Evolutionary conservation across 1,284 basidiomycete species (phyloP), one percentile per base, ranked within the genome.

Genomic region (Ceratobasidium sp.): DNA sequence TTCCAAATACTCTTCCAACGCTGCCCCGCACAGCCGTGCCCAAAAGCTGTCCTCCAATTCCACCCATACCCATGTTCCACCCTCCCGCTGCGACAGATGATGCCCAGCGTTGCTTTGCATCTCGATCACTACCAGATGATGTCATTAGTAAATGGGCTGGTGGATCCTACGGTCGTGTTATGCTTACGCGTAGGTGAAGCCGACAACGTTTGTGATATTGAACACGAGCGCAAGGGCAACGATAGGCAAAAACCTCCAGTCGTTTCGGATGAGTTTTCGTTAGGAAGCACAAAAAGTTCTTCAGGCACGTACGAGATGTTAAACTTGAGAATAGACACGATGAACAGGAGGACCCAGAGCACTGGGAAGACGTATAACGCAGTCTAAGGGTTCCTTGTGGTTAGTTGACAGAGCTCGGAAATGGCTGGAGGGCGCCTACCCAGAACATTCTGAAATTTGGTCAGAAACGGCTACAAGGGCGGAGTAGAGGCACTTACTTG

Each of bases 341-440:
- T 90, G 77, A 98, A 85, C 27, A 98, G 87, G 15, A 91, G 89
- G 41, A 91, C 80, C 96, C 96, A 98, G 14, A 95, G 87, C 24
- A 91, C 84, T 0, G 96, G 96, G 84, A 96, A 98, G n/a, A 89
- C 85, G 83, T 97, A 97, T 19, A 97, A 86, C 17, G 95, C 95
- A 76, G 92, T 92, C 94, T 95, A 79, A 64, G 27, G 67, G 74
- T 50, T 77, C 59, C 29, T 15, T 66, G 24, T 66, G 29, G 63
- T 7, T 9, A 41, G 50, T 36, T 56, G 15, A 24, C 36, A 24
- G 29, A 47, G 1, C 19, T 57, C 19, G 6, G 24, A 33, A 19
- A 44, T 3, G 7, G 41, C 56, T 29, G 29, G 11, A 78, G 59
- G 7, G 62, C 59, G 78, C 85, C 65, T 81, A 94, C 93, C 95